Evolutionary conservation across 2,329 filamentous ascomycete species (phyloP), one percentile per base, ranked within the genome.

Genomic region (Cercospora sp.): DNA sequence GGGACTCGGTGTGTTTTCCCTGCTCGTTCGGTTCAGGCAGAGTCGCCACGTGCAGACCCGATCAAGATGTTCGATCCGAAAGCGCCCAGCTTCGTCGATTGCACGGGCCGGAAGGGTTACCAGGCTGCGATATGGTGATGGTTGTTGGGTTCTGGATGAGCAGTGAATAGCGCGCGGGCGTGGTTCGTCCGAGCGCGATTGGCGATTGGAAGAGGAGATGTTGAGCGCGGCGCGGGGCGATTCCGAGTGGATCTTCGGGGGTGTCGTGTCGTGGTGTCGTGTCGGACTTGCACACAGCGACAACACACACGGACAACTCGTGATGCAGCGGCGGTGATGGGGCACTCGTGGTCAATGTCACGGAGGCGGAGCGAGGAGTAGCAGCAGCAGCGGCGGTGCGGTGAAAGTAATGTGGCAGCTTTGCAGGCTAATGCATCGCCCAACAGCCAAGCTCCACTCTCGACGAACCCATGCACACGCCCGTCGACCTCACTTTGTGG

Each of bases 361-460:
- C 45, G 53, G 23, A 57, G 53, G 23, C 23, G 28, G 8, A 57
- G 53, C 53, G 28, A 57, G 51, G 23, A 30, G 23, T 13, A 53
- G 48, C 48, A 53, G 18, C 23, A 23, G 23, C 23, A 5, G 45
- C 45, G 9, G 23, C 26, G 53, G 55, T 58, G 55, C 55, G 55
- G 55, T 58, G 55, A 58, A 36, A 57, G 28, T 58, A 18, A 31
- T 18, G 28, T 58, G 55, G 55, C 55, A 58, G 55, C 55, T 58
- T 31, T 58, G 55, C 55, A 36, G 55, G 31, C 55, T 58, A 58
- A 58, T 36, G 28, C 28, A 58, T 58, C 23, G 48, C 48, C 28
- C 55, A 58, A 36, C 55, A 36, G 55, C 55, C 55, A 58, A 58
- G 55, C 55, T 58, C 55, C 55, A 58, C 55, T 33, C 55, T 31